Conservation (phyloP, 2,329 filamentous ascomycete genomes). For the Penicillium paneum region DNA sequence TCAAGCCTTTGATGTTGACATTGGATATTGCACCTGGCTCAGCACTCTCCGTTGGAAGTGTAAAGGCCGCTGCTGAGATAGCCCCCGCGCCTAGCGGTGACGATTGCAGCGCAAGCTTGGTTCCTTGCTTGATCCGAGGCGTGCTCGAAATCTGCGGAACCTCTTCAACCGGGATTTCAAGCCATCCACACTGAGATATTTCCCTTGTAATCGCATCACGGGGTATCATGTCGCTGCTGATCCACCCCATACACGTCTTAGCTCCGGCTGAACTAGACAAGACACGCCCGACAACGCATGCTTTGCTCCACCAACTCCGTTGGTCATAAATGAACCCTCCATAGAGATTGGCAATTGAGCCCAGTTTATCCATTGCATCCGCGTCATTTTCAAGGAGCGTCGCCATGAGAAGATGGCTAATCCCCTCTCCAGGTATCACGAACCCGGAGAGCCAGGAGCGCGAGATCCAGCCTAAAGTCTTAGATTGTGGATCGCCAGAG, state of each 20-base stretch:
- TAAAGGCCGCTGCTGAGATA: constrained; percentile 38
- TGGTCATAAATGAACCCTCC: constrained; percentile 53
- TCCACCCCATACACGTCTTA: constrained; percentile 56
- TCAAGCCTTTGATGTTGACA: constrained; percentile 25
- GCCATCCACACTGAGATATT: constrained; percentile 47
- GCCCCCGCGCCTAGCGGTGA: constrained; percentile 41
- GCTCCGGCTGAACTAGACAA: constrained; percentile 46
- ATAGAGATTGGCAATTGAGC: constrained; percentile 52
- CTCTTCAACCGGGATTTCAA: constrained; percentile 45
- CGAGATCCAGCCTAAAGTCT: constrained; percentile 54
- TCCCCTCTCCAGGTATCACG: constrained; percentile 53
- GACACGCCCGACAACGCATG: constrained; percentile 54
- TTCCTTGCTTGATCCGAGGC: constrained; percentile 46
- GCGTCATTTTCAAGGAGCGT: constrained; percentile 56
- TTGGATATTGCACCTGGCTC: constrained; percentile 9
- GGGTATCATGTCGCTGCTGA: constrained; percentile 44
- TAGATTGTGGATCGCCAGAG: constrained; percentile 15
- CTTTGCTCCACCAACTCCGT: constrained; percentile 57
- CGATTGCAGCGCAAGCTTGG: constrained; percentile 38
- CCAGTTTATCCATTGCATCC: constrained; percentile 47
- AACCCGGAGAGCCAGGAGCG: constrained; percentile 55
- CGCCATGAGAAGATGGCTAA: constrained; percentile 55
- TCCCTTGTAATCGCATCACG: constrained; percentile 28
- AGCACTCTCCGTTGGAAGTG: constrained; percentile 35
- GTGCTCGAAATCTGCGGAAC: constrained; percentile 26